These are phyloP conservation scores for Bothriochloa decipiens DNA, from an alignment of 176 grass and related monocot species.

Conservation along the genomic window DNA sequence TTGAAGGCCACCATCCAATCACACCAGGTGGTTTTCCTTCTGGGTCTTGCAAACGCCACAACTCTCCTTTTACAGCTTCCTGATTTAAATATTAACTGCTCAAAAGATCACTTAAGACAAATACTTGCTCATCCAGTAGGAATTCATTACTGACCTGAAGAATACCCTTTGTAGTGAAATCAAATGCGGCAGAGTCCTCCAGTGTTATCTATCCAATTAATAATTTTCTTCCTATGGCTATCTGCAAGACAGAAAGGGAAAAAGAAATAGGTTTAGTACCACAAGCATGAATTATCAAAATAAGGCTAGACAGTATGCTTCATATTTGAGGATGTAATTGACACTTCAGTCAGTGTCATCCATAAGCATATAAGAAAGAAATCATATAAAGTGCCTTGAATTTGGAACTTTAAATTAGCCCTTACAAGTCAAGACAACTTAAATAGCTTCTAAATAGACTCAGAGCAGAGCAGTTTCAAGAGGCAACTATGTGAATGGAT, in stretches of 20 bases:
- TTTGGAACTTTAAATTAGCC: neutral
- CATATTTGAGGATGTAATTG: neutral
- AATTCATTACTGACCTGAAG: conserved; percentile 72
- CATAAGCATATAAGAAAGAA: neutral
- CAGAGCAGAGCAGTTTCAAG: conserved; percentile 23
- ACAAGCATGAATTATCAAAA: neutral
- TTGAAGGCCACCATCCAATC: conserved; percentile 96
- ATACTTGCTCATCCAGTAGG: conserved; percentile 15
- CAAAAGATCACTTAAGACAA: conserved; percentile 18
- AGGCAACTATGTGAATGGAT: conserved; percentile 13
- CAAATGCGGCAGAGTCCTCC: conserved; percentile 81
- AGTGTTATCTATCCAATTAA: conserved; percentile 84
- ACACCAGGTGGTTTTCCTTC: conserved; percentile 86
- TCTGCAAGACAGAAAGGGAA: conserved; percentile 49
- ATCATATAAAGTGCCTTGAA: conserved; percentile 14
- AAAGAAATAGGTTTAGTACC: neutral
- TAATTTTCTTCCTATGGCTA: conserved; percentile 78
- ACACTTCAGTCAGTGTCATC: neutral
- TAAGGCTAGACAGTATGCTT: neutral
- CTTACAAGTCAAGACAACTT: neutral
- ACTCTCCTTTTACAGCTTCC: conserved; percentile 93
- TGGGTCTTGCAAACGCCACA: conserved; percentile 79
- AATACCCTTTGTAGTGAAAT: conserved; percentile 97
- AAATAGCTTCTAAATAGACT: neutral
- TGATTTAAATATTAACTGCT: conserved; percentile 42